These are phyloP conservation scores for Populus hybrid DNA, from an alignment of 441 rosid genomes.

Conservation along the genomic window DNA sequence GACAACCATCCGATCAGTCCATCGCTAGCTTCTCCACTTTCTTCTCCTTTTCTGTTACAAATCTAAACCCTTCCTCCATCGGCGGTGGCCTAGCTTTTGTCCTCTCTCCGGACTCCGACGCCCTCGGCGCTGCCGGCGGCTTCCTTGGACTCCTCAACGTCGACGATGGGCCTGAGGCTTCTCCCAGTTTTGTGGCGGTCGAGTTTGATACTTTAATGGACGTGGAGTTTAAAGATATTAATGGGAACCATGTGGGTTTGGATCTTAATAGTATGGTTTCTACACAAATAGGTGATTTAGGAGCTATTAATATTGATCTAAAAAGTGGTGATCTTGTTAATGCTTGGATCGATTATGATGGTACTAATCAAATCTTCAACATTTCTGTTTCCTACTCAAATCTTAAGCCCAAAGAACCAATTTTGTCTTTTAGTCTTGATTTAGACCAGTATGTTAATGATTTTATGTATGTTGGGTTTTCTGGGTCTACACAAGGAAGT, in stretches of 20 bases:
- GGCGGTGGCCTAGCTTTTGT: conserved; percentile 98
- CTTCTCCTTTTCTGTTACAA: conserved; percentile 73
- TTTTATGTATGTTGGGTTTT: conserved; percentile 92
- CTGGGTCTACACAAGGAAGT: conserved; percentile 96
- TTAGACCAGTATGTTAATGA: conserved; percentile 72
- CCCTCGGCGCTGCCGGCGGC: conserved; percentile 72
- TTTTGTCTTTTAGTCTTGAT: conserved; percentile 56
- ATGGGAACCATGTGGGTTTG: conserved; percentile 92
- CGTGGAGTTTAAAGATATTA: conserved; percentile 70
- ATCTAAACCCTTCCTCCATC: conserved; percentile 84
- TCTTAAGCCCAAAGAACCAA: conserved; percentile 68
- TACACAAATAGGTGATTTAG: conserved; percentile 58
- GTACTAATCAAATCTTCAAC: conserved; percentile 36
- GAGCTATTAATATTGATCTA: conserved; percentile 62
- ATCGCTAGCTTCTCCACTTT: conserved; percentile 74
- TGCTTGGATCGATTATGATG: conserved; percentile 79
- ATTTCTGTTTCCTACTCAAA: conserved; percentile 77
- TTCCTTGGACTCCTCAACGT: conserved; percentile 56
- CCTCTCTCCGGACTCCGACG: conserved; percentile 59
- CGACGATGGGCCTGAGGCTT: conserved; percentile 30
- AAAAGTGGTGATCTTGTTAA: conserved; percentile 84
- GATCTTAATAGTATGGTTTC: conserved; percentile 86
- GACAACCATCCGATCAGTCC: conserved; percentile 42
- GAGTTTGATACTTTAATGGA: conserved; percentile 95
- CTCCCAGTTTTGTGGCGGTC: conserved; percentile 67